phyloP scores from a whole-genome alignment of 225 moss, liverwort and hornwort genomes.

The Pseudoscleropodium purum region DNA sequence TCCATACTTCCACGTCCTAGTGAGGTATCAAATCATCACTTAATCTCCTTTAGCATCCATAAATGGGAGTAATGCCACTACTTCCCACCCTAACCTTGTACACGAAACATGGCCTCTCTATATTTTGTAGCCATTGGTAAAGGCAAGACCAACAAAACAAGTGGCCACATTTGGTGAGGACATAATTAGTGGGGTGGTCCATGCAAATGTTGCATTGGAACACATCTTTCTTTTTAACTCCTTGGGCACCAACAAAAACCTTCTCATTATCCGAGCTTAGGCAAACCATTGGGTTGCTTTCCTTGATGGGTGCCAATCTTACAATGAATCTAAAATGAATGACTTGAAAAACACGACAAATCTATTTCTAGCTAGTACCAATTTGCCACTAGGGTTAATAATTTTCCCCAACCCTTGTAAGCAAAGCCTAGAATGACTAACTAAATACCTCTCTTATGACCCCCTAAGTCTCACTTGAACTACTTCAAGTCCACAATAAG shows the following conservation, averaged over 20 bases:
- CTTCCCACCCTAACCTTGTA: not conserved
- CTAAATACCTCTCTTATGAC: not conserved
- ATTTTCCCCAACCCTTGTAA: too few species aligned
- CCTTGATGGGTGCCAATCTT: not conserved
- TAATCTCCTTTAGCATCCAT: not conserved
- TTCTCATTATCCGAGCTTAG: accelerated
- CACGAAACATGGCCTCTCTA: not conserved
- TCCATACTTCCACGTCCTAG: not conserved
- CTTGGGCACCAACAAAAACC: not conserved
- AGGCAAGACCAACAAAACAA: not conserved
- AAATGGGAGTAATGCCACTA: not conserved
- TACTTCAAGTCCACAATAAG: not conserved
- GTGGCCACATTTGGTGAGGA: not conserved
- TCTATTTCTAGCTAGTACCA: too few species aligned
- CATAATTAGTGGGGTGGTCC: not conserved
- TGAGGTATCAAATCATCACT: accelerated
- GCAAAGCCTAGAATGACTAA: too few species aligned
- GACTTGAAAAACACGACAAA: accelerated
- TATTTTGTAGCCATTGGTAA: not conserved
- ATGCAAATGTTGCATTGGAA: not conserved
- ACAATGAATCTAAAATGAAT: not conserved
- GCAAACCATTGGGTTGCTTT: not conserved
- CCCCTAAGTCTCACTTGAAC: not conserved
- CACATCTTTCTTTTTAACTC: not conserved
- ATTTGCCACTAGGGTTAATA: accelerated